Evolutionary conservation across 2,329 filamentous ascomycete species (phyloP).

Genomic region (Dactylella cylindrospora): DNA sequence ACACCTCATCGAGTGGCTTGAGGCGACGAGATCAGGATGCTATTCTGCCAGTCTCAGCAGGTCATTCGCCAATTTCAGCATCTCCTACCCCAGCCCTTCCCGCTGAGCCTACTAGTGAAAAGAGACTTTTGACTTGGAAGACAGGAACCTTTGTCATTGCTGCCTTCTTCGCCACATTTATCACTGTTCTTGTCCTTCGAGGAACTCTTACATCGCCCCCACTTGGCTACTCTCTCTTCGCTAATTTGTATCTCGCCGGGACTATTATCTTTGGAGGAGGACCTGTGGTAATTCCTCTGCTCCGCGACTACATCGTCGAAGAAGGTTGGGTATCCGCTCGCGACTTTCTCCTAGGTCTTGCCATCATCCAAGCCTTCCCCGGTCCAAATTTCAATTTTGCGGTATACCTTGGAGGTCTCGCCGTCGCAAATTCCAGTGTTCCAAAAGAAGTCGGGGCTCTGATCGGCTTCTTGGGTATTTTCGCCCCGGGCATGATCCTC

Average conservation of each 20-base stretch:
- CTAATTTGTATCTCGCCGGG: conserved; percentile 72
- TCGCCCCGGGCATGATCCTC: conserved; percentile 57
- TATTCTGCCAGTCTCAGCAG: conserved; percentile 55
- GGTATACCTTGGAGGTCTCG: conserved; percentile 60
- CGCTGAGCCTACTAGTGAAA: conserved; percentile 2
- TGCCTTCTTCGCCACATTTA: conserved; percentile 58
- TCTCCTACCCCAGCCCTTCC: background rate
- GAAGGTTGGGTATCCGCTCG: conserved; percentile 69
- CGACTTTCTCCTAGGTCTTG: conserved; percentile 71
- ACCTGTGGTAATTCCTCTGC: conserved; percentile 65
- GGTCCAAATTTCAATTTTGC: conserved; percentile 64
- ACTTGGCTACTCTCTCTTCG: conserved; percentile 63
- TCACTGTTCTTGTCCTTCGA: conserved; percentile 59
- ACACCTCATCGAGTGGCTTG: conserved; percentile 52
- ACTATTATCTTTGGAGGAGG: conserved; percentile 66
- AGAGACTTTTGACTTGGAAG: conserved; percentile 11
- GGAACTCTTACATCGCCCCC: conserved; percentile 53
- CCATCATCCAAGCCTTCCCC: conserved; percentile 69
- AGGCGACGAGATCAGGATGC: conserved; percentile 54
- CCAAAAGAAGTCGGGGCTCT: conserved; percentile 56
- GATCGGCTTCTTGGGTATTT: conserved; percentile 59
- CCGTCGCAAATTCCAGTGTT: conserved; percentile 50
- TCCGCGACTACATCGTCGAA: conserved; percentile 64
- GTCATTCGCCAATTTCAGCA: background rate
- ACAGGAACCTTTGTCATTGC: conserved; percentile 18